Evolutionary conservation across 2,329 filamentous ascomycete genomes (phyloP), one percentile per base, ranked within the genome.

Genomic region (Plenodomus tracheiphilus): DNA sequence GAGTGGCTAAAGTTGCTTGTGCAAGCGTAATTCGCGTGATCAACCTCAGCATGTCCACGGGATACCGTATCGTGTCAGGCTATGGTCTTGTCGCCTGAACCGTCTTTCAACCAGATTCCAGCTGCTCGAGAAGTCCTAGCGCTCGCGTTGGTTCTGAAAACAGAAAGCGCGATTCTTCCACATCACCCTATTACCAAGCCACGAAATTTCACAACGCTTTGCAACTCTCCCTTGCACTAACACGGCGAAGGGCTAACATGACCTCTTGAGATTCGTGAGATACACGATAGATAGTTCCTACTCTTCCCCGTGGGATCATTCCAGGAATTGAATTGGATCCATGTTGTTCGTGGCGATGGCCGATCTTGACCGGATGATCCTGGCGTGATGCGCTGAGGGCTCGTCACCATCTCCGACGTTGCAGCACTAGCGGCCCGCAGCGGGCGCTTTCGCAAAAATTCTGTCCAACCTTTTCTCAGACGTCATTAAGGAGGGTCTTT

Each of bases 341-440:
- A 7, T 38, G 41, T 10, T 58, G 49, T 17, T 49, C 51, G 37
- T 25, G 39, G 34, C 10, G n/a, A 28, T 40, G 18, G 60, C 61
- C 61, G 61, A 59, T 56, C 50, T 62, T 63, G 50, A 41, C 60
- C 61, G 61, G 57, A 39, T 46, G 16, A 18, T 9, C 18, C 35
- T 37, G 4, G 16, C 35, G 35, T 37, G 16, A 18, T 17, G 38
- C 20, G 49, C 46, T 46, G 34, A 46, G 37, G 47, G 49, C 52
- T 55, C 49, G 58, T 51, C 51, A 20, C 30, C 47, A 46, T 50
- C 50, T 49, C 54, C 53, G 56, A 62, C 39, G 49, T 62, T 58
- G 50, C 52, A 59, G 53, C 58, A 47, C 53, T 65, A 63, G 56
- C 49, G 59, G 50, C 53, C 54, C 59, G 47, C 51, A 50, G 37